A percentile compares a stretch with the other conserved stretches of the same genome.
phyloP scores from a whole-genome alignment of 495 filamentous ascomycete species.

The Cercophora samala region DNA sequence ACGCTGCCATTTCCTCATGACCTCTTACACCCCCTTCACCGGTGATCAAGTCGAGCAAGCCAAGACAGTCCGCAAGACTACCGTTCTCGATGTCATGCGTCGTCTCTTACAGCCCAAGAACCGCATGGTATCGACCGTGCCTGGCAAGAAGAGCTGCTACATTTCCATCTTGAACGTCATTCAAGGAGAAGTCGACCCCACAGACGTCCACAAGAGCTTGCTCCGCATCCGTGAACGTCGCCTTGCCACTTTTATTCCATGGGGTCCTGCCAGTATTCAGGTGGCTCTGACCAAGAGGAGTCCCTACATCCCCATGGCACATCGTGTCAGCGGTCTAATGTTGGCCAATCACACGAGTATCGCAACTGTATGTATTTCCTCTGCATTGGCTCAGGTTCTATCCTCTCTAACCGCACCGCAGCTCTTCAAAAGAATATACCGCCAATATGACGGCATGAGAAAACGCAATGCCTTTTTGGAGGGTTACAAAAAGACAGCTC shows the following conservation, averaged over 20 bases:
- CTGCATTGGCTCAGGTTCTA: background rate
- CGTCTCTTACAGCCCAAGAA: constrained; percentile 95
- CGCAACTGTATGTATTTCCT: constrained; percentile 61
- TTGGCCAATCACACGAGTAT: constrained; percentile 97
- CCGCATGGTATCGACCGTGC: constrained; percentile 95
- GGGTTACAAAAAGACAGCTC: constrained; percentile 88
- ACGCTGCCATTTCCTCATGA: constrained; percentile 96
- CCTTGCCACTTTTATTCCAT: constrained; percentile 94
- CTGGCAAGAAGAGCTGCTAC: constrained; percentile 95
- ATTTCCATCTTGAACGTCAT: constrained; percentile 99
- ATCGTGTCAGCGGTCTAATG: constrained; percentile 95
- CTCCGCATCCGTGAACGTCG: constrained; percentile 92
- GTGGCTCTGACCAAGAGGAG: constrained; percentile 95
- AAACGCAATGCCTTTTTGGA: constrained; percentile 97
- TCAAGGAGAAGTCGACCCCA: constrained; percentile 95
- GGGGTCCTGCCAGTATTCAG: constrained; percentile 98
- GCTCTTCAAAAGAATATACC: constrained; percentile 87
- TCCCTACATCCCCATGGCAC: constrained; percentile 84
- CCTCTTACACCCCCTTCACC: constrained; percentile 95
- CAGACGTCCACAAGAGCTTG: constrained; percentile 95
- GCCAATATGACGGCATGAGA: constrained; percentile 85
- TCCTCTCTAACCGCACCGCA: constrained; percentile 22
- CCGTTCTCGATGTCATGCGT: constrained; percentile 95
- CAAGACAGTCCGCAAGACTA: constrained; percentile 95
- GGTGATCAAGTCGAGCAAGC: constrained; percentile 92